phyloP scores from a whole-genome alignment of 805 yeast genomes.

The Saccharomycopsis guyanensis region DNA sequence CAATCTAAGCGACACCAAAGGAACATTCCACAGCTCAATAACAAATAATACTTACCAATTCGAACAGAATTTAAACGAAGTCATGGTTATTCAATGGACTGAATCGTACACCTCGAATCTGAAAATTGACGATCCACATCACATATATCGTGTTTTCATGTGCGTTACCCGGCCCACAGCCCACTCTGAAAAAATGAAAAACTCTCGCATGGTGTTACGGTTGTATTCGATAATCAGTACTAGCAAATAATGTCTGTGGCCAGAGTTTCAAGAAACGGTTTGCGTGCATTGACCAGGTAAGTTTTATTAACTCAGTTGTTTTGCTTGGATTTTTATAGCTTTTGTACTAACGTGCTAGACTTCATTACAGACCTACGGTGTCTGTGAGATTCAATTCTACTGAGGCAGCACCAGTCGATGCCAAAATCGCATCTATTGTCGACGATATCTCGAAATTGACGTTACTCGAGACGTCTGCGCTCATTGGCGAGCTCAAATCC shows the following conservation, averaged over 20 bases:
- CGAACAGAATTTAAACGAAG: constrained; percentile 92
- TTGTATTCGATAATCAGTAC: background rate
- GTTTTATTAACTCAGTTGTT: too few relatives aligned
- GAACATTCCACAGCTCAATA: background rate
- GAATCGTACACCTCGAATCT: background rate
- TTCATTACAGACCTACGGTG: constrained; percentile 5
- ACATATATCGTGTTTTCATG: background rate
- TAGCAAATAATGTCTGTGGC: constrained; percentile 12
- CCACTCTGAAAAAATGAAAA: background rate
- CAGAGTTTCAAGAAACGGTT: constrained; percentile 12
- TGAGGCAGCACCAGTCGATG: constrained; percentile 61
- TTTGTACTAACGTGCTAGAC: too few relatives aligned
- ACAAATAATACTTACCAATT: constrained; percentile 59
- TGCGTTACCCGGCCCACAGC: background rate
- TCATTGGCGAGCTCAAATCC: constrained; percentile 71
- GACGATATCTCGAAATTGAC: constrained; percentile 86
- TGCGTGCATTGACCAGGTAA: constrained; percentile 12
- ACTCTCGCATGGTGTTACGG: too few relatives aligned
- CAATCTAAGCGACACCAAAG: constrained; percentile 2
- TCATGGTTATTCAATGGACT: constrained; percentile 43
- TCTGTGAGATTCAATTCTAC: constrained; percentile 40
- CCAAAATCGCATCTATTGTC: constrained; percentile 82
- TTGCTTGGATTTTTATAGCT: too few relatives aligned
- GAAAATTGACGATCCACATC: background rate
- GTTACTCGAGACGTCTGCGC: constrained; percentile 85